A percentile compares a stretch with the other conserved stretches of the same genome.
phyloP scores from a whole-genome alignment of 345 rosid genomes.

The Linum usitatissimum region DNA sequence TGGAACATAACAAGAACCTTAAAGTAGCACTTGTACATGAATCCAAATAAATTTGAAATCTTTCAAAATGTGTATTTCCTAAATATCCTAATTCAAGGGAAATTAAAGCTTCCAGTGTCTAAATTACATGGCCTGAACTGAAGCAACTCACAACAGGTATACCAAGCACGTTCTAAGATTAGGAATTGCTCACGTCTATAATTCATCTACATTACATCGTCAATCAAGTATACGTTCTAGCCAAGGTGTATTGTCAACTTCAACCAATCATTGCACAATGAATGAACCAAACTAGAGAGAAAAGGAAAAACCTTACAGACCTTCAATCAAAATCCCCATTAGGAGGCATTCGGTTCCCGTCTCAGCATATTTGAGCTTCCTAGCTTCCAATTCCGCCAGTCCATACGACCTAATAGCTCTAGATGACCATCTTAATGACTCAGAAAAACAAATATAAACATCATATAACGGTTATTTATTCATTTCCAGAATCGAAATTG shows the following conservation, averaged over 20 bases:
- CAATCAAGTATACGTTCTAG: no score
- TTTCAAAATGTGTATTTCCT: background rate
- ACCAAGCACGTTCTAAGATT: background rate
- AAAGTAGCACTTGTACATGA: no score
- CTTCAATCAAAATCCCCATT: conserved; percentile 86
- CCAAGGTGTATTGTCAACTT: background rate
- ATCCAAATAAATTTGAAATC: background rate
- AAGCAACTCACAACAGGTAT: background rate
- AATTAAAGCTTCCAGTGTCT: background rate
- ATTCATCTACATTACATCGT: no score
- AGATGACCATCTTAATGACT: conserved; percentile 67
- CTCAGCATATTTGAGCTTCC: conserved; percentile 77
- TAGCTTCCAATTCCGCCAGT: conserved; percentile 78
- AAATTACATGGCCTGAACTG: background rate
- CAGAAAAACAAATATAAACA: background rate
- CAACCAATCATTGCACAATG: background rate
- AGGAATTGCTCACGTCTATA: no score
- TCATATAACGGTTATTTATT: background rate
- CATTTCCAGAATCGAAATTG: background rate
- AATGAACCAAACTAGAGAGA: background rate
- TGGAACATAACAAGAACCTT: no score
- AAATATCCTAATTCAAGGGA: background rate
- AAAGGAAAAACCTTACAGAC: conserved; percentile 25
- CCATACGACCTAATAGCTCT: conserved; percentile 75
- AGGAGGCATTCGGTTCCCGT: conserved; percentile 81